phyloP scores from a whole-genome alignment of 352 stramenopile genomes.

The Phytophthora palmivora region DNA sequence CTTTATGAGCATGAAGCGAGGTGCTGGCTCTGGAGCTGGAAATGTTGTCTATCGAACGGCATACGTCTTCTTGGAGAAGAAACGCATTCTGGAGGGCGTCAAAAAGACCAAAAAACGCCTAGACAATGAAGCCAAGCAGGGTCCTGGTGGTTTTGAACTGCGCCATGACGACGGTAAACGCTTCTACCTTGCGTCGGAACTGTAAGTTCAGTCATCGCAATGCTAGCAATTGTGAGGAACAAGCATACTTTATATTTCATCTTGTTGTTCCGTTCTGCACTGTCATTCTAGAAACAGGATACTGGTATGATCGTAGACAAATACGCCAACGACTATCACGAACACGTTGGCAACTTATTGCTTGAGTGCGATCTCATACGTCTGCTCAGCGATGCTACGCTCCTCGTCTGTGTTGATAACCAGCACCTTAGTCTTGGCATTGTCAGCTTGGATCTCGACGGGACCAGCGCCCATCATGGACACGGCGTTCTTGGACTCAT shows the following conservation, averaged over 20 bases:
- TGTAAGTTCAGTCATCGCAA: not conserved
- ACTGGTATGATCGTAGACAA: slow-evolving; percentile 22
- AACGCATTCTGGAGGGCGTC: slow-evolving; percentile 41
- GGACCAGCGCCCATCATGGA: slow-evolving; percentile 67
- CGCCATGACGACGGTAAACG: slow-evolving; percentile 5
- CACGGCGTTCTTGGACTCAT: slow-evolving; percentile 71
- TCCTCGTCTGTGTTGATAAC: slow-evolving; percentile 93
- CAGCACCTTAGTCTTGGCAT: slow-evolving; percentile 71
- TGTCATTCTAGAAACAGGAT: slow-evolving; percentile 15
- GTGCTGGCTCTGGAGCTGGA: slow-evolving; percentile 45
- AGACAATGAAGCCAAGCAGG: slow-evolving; percentile 34
- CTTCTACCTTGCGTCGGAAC: slow-evolving; percentile 5
- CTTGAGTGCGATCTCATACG: slow-evolving; percentile 65
- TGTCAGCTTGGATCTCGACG: slow-evolving; percentile 63
- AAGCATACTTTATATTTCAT: slow-evolving; percentile 40
- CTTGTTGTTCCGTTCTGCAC: slow-evolving; percentile 9
- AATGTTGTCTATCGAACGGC: slow-evolving; percentile 49
- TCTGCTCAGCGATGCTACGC: slow-evolving; percentile 89
- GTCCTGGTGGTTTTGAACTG: slow-evolving; percentile 1
- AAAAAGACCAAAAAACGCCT: slow-evolving; percentile 50
- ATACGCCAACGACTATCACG: slow-evolving; percentile 4
- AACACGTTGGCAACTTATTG: slow-evolving; percentile 34
- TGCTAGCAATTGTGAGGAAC: slow-evolving; percentile 16
- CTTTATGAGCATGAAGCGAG: slow-evolving; percentile 45
- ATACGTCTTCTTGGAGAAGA: slow-evolving; percentile 65